Evolutionary conservation across 2,329 filamentous ascomycete species (phyloP), one percentile per base, ranked within the genome.

Genomic region (Cucurbitaria berberidis): DNA sequence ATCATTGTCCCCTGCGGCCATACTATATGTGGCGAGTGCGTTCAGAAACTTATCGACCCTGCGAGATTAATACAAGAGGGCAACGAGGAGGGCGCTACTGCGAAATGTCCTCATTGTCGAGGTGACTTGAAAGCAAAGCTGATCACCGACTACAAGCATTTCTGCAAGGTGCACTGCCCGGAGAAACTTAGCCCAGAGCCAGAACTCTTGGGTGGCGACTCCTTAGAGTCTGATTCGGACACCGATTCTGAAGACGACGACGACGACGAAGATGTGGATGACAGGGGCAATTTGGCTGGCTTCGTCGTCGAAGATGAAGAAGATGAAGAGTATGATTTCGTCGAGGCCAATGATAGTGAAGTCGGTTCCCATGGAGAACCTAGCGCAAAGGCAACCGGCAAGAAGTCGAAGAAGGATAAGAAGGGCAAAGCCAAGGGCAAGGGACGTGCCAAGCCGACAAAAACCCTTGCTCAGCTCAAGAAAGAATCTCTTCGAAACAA

Each of bases 1-100:
- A 90, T 96, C 58, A 88, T 93, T 72, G 81, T 91, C 45, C 91
- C 91, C 1, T 96, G 92, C 67, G 92, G 92, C 1, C 92, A 96
- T 67, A 85, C 88, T 54, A 86, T 86, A 21, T 96, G 92, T 73
- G 78, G 82, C 1, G 88, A 92, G 57, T 96, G 92, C 69, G 86
- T 95, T 55, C 82, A 85, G 5, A 85, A 83, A 48, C 82, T 96
- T 41, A 81, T 73, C 13, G 89, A 91, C 57, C 85, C 86, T 3
- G 75, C 81, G 1, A 82, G 78, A 24, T 38, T 46, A 21, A 51
- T 46, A 8, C 54, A 51, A 34, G 80, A 85, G 51, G 89, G 87
- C 24, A 61, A 62, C 5, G 79, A 86, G 29, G 63, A 64, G 11
- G 87, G 89, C 18, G 62, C 56, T 44, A 77, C 71, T 39, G 79